Conservation (phyloP, 2,329 filamentous ascomycete genomes). For the Samsoniella hepiali region DNA sequence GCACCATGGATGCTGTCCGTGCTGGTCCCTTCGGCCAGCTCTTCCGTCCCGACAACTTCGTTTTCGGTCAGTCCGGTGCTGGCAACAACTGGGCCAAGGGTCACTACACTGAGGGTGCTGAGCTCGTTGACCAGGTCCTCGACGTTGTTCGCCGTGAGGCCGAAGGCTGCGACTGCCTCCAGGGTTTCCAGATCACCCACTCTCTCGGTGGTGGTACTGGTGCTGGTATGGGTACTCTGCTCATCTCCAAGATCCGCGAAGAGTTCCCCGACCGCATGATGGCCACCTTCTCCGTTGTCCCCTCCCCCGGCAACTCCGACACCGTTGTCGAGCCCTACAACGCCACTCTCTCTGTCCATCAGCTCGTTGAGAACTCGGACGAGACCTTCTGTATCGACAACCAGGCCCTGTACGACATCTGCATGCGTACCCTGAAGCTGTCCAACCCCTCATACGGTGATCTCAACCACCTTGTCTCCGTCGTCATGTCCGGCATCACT, state of each 20-base stretch:
- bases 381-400: constrained; percentile 99
- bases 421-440: constrained; percentile 99
- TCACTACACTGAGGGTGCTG: constrained; percentile 99
- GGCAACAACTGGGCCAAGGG: constrained; percentile 99
- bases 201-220: constrained; percentile 99
- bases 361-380: constrained; percentile 99
- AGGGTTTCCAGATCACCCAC: constrained; percentile 99
- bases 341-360: constrained; percentile 96
- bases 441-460: constrained; percentile 98
- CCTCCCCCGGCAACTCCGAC: constrained; percentile 98
- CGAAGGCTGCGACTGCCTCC: constrained; percentile 98
- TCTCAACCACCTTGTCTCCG: constrained; percentile 98
- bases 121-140: constrained; percentile 96
- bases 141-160: constrained; percentile 98
- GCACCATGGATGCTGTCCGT: constrained; percentile 99
- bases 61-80: constrained; percentile 98
- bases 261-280: constrained; percentile 99
- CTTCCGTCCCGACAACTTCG: constrained; percentile 99
- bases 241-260: constrained; percentile 99
- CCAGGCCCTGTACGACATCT: constrained; percentile 99
- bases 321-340: constrained; percentile 99
- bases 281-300: constrained; percentile 98
- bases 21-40: constrained; percentile 97
- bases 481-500: constrained; percentile 99
- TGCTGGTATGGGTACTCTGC: constrained; percentile 99